phyloP scores from a whole-genome alignment of 1,284 basidiomycete species.

The Austroboletus olivaceoglutinosus region DNA sequence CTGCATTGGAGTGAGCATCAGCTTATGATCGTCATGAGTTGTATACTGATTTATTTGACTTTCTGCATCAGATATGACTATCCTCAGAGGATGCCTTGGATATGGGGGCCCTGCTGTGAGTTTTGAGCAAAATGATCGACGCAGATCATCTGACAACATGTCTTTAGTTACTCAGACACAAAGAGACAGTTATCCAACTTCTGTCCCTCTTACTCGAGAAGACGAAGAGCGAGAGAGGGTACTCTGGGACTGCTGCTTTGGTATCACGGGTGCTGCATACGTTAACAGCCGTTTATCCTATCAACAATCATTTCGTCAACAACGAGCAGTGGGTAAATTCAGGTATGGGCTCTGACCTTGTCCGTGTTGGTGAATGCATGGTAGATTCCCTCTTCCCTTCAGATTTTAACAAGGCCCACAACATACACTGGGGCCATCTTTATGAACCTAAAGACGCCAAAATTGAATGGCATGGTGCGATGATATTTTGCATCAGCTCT shows the following conservation, averaged over 20 bases:
- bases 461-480: constrained; percentile 85
- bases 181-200: constrained; percentile 66
- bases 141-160: constrained; percentile 3
- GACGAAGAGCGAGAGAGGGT: constrained; percentile 89
- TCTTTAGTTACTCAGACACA: constrained; percentile 67
- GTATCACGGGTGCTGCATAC: constrained; percentile 79
- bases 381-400: neutral
- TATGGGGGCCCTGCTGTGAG: constrained; percentile 66
- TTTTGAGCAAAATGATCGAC: constrained; percentile 1
- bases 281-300: constrained; percentile 76
- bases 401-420: constrained; percentile 77
- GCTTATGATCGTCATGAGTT: constrained; percentile 1
- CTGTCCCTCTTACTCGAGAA: constrained; percentile 71
- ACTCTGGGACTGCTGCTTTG: constrained; percentile 77
- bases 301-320: constrained; percentile 84
- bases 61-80: constrained; percentile 59
- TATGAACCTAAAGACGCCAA: constrained; percentile 80
- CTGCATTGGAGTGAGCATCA: constrained; percentile 85
- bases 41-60: constrained; percentile 7
- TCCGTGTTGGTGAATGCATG: neutral
- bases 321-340: constrained; percentile 76
- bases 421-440: constrained; percentile 80
- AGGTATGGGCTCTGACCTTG: constrained; percentile 43
- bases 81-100: constrained; percentile 76
- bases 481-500: neutral